Conservation (phyloP, 202 grass and related monocot genomes). For the Dendrocalamus latiflorus region DNA sequence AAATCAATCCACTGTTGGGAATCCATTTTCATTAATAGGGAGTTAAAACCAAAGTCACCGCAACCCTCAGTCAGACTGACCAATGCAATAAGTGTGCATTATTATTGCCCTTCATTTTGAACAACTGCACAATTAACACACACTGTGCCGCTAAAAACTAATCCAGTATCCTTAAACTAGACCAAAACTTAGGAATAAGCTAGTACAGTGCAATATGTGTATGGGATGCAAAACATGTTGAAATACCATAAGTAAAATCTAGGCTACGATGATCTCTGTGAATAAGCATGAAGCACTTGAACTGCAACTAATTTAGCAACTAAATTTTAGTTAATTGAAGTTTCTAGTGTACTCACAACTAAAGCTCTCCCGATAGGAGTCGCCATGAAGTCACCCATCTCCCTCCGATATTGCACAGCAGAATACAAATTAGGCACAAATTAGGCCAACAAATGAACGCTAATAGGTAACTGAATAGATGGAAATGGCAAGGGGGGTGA, state of each 20-base stretch:
- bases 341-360: slow-evolving; percentile 48
- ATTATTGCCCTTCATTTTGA: not conserved
- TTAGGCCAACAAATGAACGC: not conserved
- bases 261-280: too few relatives aligned
- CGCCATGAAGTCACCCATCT: slow-evolving; percentile 53
- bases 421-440: slow-evolving; percentile 29
- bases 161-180: not conserved
- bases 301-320: not conserved
- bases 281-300: not conserved
- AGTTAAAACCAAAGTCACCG: too few relatives aligned
- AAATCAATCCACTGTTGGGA: not conserved
- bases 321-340: slow-evolving; percentile 2
- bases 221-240: too few relatives aligned
- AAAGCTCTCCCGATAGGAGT: slow-evolving; percentile 81
- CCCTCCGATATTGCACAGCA: slow-evolving; percentile 64
- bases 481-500: not conserved
- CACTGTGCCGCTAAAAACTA: too few relatives aligned
- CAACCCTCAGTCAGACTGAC: not conserved
- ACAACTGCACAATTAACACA: not conserved
- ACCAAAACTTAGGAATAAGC: too few relatives aligned
- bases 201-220: too few relatives aligned
- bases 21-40: not conserved
- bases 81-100: not conserved
- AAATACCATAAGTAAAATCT: too few relatives aligned
- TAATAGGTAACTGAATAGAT: not conserved